Evolutionary conservation across 345 rosid species (phyloP), one percentile per base, ranked within the genome.

Genomic region (Populus davidiana): DNA sequence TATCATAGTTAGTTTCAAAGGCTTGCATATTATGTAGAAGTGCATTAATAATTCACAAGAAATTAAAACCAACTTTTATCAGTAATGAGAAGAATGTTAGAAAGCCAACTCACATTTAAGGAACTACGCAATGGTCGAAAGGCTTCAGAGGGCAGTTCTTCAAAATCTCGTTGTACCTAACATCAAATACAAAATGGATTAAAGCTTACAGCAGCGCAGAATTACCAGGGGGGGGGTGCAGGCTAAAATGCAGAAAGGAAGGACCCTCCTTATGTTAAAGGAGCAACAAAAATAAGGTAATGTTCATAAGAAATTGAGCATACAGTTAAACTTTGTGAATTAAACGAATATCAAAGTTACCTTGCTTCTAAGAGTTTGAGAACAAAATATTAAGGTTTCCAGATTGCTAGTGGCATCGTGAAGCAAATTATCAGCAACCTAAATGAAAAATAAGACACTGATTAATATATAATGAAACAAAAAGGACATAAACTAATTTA

Each of bases 311-410:
- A 1, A 38, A 38, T 38, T 38, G 41, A 38, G 33, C 44, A 20
- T 67, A 27, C 8, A 39, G 8, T 73, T 65, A 71, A 72, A 9
- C 31, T 69, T 14, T 36, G 77, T n/a, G 29, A 63, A 52, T 36
- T 17, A 25, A 75, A 74, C 25, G 43, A 33, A 79, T n/a, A 52
- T 56, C 2, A 35, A 86, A 71, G 33, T 78, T 93, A 96, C 99
- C 98, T 96, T 96, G 97, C 98, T 92, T 87, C 99, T 83, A 76
- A 96, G 99, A n/a, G 99, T 96, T 84, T 94, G 99, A 50, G 99
- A 96, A 81, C 98, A 96, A 85, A 96, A 96, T 81, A 96, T 96
- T 78, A 94, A 86, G 69, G 99, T 96, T 83, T 96, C 98, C 79
- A 90, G 81, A 89, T 96, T 96, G 93, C 98, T 96, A 13, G 94